Conservation (phyloP, 495 filamentous ascomycete genomes). For the Podospora tetraspora region DNA sequence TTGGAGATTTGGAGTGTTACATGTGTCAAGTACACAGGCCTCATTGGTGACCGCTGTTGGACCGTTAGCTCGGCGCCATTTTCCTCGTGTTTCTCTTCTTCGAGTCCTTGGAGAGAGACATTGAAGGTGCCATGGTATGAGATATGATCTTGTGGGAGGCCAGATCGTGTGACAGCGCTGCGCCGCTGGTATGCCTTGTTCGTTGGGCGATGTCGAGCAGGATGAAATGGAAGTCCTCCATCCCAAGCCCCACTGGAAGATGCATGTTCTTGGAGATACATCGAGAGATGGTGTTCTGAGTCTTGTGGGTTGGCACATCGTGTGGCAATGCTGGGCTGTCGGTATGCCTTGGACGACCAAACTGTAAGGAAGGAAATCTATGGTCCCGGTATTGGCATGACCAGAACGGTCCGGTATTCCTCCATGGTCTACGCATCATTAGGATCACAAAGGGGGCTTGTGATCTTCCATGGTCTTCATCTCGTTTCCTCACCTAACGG, state of each 20-base stretch:
- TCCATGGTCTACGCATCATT: neutral
- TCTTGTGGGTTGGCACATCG: neutral
- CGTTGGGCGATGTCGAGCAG: neutral
- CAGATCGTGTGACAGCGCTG: neutral
- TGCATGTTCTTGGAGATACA: neutral
- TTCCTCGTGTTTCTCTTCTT: neutral
- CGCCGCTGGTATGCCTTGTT: neutral
- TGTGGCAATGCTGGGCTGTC: neutral
- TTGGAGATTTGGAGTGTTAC: neutral
- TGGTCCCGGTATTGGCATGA: neutral
- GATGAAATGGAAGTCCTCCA: neutral
- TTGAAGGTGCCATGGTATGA: neutral
- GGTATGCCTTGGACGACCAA: neutral
- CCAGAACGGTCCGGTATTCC: neutral
- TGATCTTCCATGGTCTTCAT: neutral
- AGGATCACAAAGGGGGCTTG: neutral
- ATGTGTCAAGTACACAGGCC: neutral
- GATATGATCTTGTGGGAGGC: neutral
- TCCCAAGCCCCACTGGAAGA: neutral
- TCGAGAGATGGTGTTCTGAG: neutral
- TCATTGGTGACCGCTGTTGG: neutral
- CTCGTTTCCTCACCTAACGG: neutral
- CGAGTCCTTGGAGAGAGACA: neutral
- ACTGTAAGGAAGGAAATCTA: neutral
- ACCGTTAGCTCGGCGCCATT: neutral